These are phyloP conservation scores for Rubia yunnanensis DNA, from an alignment of 257 asterid genomes.

Conservation along the genomic window DNA sequence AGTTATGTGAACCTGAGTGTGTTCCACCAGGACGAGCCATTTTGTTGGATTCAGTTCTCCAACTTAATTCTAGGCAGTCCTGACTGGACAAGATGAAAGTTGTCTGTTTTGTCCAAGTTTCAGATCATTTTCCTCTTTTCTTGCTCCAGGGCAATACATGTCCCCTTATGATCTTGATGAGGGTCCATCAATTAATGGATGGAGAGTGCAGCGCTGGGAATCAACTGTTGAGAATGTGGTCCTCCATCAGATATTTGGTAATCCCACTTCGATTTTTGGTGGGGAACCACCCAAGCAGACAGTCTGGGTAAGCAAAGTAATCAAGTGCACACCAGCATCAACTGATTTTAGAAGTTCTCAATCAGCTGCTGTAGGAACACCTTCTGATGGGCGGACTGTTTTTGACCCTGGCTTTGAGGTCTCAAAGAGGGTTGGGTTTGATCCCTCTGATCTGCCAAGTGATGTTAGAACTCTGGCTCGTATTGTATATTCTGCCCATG, in stretches of 20 bases:
- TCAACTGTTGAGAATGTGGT: slow-evolving; percentile 95
- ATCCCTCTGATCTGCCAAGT: slow-evolving; percentile 96
- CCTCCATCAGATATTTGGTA: slow-evolving; percentile 94
- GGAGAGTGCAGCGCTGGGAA: slow-evolving; percentile 99
- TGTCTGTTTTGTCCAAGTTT: not conserved
- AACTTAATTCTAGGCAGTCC: not conserved
- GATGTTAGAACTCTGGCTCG: slow-evolving; percentile 96
- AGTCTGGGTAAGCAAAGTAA: slow-evolving; percentile 94
- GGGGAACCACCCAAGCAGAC: slow-evolving; percentile 95
- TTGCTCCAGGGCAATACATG: slow-evolving; percentile 92
- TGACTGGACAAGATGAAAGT: not conserved
- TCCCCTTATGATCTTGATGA: slow-evolving; percentile 99
- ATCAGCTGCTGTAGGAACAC: slow-evolving; percentile 31
- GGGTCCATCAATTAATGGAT: slow-evolving; percentile 97
- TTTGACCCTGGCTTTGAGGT: slow-evolving; percentile 51
- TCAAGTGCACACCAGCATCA: slow-evolving; percentile 82
- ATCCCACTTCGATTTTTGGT: slow-evolving; percentile 71
- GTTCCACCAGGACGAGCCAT: not conserved
- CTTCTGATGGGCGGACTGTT: slow-evolving; percentile 40
- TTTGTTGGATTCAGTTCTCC: not conserved
- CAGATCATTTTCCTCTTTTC: slow-evolving; percentile 7
- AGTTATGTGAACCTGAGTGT: not conserved
- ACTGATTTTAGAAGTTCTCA: slow-evolving; percentile 50
- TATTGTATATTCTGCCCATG: slow-evolving; percentile 94
- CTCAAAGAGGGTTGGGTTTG: slow-evolving; percentile 64